phyloP scores from a whole-genome alignment of 768 basidiomycete species.

The Fomitopsis serialis region DNA sequence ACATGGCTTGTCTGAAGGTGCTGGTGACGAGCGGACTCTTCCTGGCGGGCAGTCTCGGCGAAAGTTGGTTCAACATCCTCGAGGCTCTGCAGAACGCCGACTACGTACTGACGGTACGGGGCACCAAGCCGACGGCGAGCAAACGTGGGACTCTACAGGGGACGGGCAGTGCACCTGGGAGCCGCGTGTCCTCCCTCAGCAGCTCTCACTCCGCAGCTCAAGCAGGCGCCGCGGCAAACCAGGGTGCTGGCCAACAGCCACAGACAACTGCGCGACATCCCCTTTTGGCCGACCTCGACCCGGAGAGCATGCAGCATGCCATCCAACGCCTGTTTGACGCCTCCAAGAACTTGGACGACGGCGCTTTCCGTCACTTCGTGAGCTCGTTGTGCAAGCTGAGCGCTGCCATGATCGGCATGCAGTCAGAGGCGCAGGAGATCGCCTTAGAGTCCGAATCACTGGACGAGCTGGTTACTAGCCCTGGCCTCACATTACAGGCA shows the following conservation, averaged over 20 bases:
- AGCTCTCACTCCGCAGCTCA: not conserved
- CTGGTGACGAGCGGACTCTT: constrained; percentile 73
- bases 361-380: constrained; percentile 74
- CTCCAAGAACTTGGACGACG: constrained; percentile 78
- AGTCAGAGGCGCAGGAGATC: constrained; percentile 43
- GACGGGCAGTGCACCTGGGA: constrained; percentile 23
- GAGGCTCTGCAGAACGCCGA: constrained; percentile 94
- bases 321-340: constrained; percentile 87
- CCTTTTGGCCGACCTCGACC: constrained; percentile 66
- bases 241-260: constrained; percentile 12
- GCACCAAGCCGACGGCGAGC: constrained; percentile 16
- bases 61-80: constrained; percentile 88
- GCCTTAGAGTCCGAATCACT: constrained; percentile 31
- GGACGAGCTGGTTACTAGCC: constrained; percentile 31
- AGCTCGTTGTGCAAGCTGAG: constrained; percentile 79
- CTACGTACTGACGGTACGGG: constrained; percentile 74
- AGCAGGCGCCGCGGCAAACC: not conserved
- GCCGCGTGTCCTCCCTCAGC: constrained; percentile 28
- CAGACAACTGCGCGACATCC: constrained; percentile 42
- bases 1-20: constrained; percentile 86
- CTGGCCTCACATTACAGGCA: constrained; percentile 32
- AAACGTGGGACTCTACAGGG: constrained; percentile 24
- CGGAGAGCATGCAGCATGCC: constrained; percentile 64
- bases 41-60: constrained; percentile 80
- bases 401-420: constrained; percentile 90